These are phyloP conservation scores for Oryza meyeriana DNA, from an alignment of 176 grass and related monocot genomes.

Conservation along the genomic window DNA sequence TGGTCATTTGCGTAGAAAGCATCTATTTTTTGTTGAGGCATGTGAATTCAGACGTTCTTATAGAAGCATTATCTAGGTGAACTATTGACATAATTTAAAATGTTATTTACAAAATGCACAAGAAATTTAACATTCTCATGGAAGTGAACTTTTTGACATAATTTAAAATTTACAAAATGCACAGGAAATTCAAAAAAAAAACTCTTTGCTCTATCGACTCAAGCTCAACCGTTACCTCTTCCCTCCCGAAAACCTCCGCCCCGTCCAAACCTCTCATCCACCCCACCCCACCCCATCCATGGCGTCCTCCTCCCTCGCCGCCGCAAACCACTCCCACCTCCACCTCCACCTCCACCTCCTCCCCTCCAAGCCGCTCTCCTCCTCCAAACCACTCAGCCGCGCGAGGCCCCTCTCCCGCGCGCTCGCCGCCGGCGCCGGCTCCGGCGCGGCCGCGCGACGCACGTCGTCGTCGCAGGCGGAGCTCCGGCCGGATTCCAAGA, in stretches of 20 bases:
- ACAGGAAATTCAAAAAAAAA: no score
- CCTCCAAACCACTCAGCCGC: not conserved
- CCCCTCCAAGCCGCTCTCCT: not conserved
- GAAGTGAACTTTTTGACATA: no score
- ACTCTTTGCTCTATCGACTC: no score
- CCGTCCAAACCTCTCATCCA: no score
- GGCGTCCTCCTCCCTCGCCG: slow-evolving; percentile 27
- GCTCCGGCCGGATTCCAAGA: slow-evolving; percentile 65
- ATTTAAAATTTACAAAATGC: no score
- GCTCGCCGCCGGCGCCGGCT: slow-evolving; percentile 28
- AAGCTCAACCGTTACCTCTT: not conserved
- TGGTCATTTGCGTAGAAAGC: no score
- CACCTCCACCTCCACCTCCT: slow-evolving; percentile 24
- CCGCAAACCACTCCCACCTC: slow-evolving; percentile 9
- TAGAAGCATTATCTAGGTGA: no score
- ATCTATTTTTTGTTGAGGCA: no score
- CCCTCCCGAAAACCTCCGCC: not conserved
- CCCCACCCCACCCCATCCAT: slow-evolving; percentile 17
- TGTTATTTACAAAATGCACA: no score
- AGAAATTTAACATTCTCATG: no score
- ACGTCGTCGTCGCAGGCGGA: slow-evolving; percentile 22
- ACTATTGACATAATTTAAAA: no score
- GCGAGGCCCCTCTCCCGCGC: slow-evolving; percentile 1
- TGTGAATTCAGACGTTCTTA: no score
- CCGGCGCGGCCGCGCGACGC: slow-evolving; percentile 24